Evolutionary conservation across 257 asterid species (phyloP).

Genomic region (Fraxinus quadrangulata): DNA sequence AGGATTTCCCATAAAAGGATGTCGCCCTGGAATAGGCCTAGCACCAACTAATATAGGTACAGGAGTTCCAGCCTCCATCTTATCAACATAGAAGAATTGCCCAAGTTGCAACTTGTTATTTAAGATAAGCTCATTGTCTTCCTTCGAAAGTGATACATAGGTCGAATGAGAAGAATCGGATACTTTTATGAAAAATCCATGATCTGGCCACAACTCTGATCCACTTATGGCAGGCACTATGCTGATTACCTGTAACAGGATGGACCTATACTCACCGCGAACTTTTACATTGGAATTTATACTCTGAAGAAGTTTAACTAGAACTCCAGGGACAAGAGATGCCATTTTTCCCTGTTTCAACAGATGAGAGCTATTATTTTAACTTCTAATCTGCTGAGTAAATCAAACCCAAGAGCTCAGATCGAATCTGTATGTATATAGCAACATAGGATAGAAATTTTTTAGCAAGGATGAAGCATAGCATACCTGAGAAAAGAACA

Average conservation of each 20-base stretch:
- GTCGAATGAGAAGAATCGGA: constrained; percentile 90
- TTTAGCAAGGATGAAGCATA: not conserved
- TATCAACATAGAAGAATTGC: constrained; percentile 76
- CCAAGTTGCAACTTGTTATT: constrained; percentile 80
- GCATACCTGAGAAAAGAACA: constrained; percentile 27
- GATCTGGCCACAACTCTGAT: constrained; percentile 76
- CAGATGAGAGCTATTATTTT: not conserved
- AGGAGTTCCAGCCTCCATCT: constrained; percentile 66
- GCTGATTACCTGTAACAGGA: constrained; percentile 75
- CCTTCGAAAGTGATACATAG: constrained; percentile 58
- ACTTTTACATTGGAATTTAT: constrained; percentile 65
- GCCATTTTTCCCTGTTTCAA: constrained; percentile 51
- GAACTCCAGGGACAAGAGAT: constrained; percentile 72
- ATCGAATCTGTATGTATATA: not conserved
- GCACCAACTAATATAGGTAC: constrained; percentile 74
- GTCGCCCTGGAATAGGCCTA: constrained; percentile 81
- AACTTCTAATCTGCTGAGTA: not conserved
- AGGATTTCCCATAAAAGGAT: constrained; percentile 72
- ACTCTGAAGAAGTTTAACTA: constrained; percentile 69
- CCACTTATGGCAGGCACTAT: constrained; percentile 82
- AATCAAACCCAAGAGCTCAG: not conserved
- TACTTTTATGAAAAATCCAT: constrained; percentile 82
- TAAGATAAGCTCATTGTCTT: constrained; percentile 71
- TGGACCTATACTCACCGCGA: constrained; percentile 71
- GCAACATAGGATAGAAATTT: not conserved